phyloP scores from a whole-genome alignment of 208 protist genomes.

The Leishmania amazonensis region DNA sequence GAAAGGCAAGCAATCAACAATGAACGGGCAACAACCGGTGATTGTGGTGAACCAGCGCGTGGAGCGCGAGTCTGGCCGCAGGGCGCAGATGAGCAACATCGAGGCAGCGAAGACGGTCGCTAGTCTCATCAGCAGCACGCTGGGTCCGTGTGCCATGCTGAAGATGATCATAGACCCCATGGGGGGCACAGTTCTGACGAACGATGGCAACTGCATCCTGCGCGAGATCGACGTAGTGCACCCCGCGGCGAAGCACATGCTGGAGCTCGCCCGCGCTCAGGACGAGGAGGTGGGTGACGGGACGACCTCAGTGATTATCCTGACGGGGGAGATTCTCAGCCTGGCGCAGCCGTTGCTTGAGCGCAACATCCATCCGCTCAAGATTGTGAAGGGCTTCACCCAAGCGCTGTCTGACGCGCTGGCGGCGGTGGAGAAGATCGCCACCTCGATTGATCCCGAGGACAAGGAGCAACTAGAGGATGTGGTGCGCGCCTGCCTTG shows the following conservation, averaged over 20 bases:
- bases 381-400: conserved; percentile 98
- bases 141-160: conserved; percentile 99
- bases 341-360: conserved; percentile 98
- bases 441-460: conserved; percentile 93
- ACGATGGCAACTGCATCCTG: conserved; percentile 99
- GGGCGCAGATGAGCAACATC: conserved; percentile 99
- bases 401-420: conserved; percentile 97
- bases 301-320: conserved; percentile 99
- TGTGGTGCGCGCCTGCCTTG: conserved; percentile 95
- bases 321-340: conserved; percentile 98
- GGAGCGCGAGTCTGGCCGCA: conserved; percentile 96
- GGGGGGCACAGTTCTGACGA: conserved; percentile 99
- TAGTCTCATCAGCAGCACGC: conserved; percentile 99
- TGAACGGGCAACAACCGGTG: conserved; percentile 80
- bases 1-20: conserved; percentile 18
- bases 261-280: conserved; percentile 99
- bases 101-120: conserved; percentile 98
- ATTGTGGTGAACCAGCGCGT: conserved; percentile 96
- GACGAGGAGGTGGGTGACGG: conserved; percentile 99
- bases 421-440: conserved; percentile 91
- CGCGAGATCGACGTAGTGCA: conserved; percentile 99
- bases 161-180: conserved; percentile 99
- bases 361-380: conserved; percentile 98
- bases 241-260: conserved; percentile 99
- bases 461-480: conserved; percentile 89